These are phyloP conservation scores for Maudiozyma serrabonitensis DNA, from an alignment of 805 yeast species.

Conservation along the genomic window DNA sequence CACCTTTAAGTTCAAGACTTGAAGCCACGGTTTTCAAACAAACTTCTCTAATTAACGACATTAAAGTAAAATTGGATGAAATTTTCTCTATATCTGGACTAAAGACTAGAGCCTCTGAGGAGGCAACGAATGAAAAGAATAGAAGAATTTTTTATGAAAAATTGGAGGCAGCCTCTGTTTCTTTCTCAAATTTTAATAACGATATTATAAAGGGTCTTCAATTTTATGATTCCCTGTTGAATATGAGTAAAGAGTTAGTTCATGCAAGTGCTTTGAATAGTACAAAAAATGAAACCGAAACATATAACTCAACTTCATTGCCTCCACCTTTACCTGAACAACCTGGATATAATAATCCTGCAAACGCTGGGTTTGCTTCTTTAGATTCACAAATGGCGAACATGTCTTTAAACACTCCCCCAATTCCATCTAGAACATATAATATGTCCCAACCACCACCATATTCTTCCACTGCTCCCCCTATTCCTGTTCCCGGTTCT, in stretches of 20 bases:
- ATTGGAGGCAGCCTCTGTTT: conserved; percentile 40
- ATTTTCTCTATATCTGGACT: conserved; percentile 37
- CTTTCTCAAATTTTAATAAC: conserved; percentile 47
- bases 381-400: background rate
- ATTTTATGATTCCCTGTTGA: conserved; percentile 46
- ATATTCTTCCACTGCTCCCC: background rate
- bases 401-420: background rate
- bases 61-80: conserved; percentile 39
- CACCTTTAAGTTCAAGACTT: conserved; percentile 54
- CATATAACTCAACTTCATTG: background rate
- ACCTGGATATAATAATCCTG: background rate
- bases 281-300: background rate
- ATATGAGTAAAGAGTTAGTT: conserved; percentile 19
- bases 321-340: conserved; percentile 8
- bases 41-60: conserved; percentile 37
- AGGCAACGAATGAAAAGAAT: conserved; percentile 27
- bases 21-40: conserved; percentile 64
- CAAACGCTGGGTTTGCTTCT: background rate
- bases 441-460: conserved; percentile 2
- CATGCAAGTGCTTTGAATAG: conserved; percentile 3
- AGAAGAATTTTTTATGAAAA: conserved; percentile 32
- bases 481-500: background rate
- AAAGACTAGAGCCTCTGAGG: conserved; percentile 33
- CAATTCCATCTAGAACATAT: conserved; percentile 1
- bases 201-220: conserved; percentile 54